Conservation (phyloP, 306 rosid genomes). For the Rubus idaeus region DNA sequence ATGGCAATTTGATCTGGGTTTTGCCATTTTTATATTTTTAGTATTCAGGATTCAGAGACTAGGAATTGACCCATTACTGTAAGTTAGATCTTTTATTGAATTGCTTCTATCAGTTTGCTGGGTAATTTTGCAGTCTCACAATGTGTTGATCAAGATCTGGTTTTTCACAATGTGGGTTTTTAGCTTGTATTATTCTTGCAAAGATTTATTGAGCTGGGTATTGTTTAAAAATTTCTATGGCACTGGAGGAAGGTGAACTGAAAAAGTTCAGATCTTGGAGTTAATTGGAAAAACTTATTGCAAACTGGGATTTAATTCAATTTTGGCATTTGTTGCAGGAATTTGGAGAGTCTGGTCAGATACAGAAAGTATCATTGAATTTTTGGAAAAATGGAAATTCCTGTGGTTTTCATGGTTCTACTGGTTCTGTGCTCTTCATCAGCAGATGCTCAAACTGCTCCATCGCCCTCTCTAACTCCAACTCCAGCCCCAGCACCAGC, state of each 20-base stretch:
- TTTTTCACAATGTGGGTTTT: constrained; percentile 9
- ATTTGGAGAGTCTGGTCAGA: constrained; percentile 50
- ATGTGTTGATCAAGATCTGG: constrained; percentile 48
- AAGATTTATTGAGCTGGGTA: constrained; percentile 12
- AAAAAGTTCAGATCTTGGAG: constrained; percentile 15
- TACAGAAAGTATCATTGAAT: constrained; percentile 12
- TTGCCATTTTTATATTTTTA: constrained; percentile 3
- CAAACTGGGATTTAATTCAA: constrained; percentile 33
- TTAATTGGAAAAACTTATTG: neutral
- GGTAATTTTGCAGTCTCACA: neutral
- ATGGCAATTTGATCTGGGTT: constrained; percentile 30
- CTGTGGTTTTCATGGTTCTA: constrained; percentile 43
- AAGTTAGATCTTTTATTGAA: constrained; percentile 31
- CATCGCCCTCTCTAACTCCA: constrained; percentile 52
- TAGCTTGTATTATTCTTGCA: neutral
- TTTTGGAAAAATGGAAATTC: constrained; percentile 47
- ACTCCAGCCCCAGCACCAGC: constrained; percentile 96
- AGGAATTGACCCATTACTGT: neutral
- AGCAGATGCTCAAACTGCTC: constrained; percentile 61
- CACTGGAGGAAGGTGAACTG: neutral
- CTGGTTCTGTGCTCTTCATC: constrained; percentile 49
- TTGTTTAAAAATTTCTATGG: neutral
- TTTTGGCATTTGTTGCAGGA: constrained; percentile 44
- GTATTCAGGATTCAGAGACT: constrained; percentile 4
- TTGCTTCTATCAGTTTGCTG: no score